Percentiles rank a stretch among this genome's conserved stretches.
Evolutionary conservation across 2,329 filamentous ascomycete genomes (phyloP).

Genomic region (Botrytis elliptica): DNA sequence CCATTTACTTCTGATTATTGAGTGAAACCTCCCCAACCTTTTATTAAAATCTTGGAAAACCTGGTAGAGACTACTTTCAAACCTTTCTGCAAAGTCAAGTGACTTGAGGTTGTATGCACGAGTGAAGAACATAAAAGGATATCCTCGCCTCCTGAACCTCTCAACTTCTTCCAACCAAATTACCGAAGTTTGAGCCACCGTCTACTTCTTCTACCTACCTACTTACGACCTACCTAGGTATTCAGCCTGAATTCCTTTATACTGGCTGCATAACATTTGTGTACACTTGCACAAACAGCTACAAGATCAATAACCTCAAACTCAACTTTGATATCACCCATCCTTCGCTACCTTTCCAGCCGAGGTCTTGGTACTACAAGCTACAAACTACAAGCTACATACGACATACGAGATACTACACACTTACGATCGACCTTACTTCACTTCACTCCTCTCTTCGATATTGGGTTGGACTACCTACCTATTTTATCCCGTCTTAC

Average conservation of each 20-base stretch:
- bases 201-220: background rate
- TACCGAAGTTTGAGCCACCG: constrained; percentile 9
- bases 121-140: constrained; percentile 24
- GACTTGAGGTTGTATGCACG: constrained; percentile 17
- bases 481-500: constrained; percentile 7
- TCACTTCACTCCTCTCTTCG: background rate
- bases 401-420: background rate
- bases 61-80: constrained; percentile 5
- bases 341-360: background rate
- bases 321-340: background rate
- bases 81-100: constrained; percentile 18
- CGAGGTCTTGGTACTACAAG: background rate
- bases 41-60: constrained; percentile 16
- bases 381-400: background rate
- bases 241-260: background rate
- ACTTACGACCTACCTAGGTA: background rate
- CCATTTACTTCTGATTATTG: constrained; percentile 1
- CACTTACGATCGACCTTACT: background rate
- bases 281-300: background rate
- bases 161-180: constrained; percentile 7
- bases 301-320: background rate
- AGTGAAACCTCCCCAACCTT: constrained; percentile 16
- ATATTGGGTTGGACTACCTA: constrained; percentile 4
- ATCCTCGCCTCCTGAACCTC: constrained; percentile 19
- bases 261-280: constrained; percentile 9